These are phyloP conservation scores for Melanogaster broomeanus DNA, from an alignment of 768 basidiomycete species.

Conservation along the genomic window DNA sequence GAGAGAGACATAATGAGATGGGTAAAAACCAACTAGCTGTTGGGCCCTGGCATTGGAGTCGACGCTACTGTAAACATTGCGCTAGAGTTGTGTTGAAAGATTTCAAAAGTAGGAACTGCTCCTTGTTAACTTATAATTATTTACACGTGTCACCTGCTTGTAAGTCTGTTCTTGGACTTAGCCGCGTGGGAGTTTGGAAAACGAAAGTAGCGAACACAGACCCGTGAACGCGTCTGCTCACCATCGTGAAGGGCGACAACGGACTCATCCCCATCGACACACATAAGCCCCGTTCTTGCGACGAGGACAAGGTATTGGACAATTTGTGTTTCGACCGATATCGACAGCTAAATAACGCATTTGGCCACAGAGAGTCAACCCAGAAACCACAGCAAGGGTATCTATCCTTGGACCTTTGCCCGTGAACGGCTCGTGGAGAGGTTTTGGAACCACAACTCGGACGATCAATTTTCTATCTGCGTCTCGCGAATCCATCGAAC, in stretches of 20 bases:
- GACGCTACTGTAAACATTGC: too few species aligned
- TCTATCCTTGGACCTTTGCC: conserved; percentile 23
- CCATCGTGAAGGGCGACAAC: conserved; percentile 24
- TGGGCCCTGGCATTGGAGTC: too few species aligned
- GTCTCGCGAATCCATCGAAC: conserved; percentile 1
- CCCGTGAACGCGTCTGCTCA: conserved; percentile 25
- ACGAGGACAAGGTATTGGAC: not conserved
- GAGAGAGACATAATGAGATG: too few species aligned
- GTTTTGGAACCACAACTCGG: conserved; percentile 18
- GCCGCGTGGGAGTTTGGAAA: conserved; percentile 21
- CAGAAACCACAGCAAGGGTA: conserved; percentile 28
- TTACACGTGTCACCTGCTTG: too few species aligned
- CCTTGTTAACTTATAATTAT: too few species aligned
- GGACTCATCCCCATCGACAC: conserved; percentile 8
- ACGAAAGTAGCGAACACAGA: not conserved
- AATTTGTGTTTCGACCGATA: not conserved
- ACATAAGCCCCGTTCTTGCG: not conserved
- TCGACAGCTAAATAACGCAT: not conserved
- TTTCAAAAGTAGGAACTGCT: too few species aligned
- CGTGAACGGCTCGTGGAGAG: conserved; percentile 25
- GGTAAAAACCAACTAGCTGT: too few species aligned
- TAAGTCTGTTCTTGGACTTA: conserved; percentile 15
- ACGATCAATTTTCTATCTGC: conserved; percentile 13
- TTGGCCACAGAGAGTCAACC: conserved; percentile 33
- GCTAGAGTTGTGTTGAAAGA: too few species aligned